Conservation (phyloP, 768 basidiomycete species). For the Tricholoma sp. region DNA sequence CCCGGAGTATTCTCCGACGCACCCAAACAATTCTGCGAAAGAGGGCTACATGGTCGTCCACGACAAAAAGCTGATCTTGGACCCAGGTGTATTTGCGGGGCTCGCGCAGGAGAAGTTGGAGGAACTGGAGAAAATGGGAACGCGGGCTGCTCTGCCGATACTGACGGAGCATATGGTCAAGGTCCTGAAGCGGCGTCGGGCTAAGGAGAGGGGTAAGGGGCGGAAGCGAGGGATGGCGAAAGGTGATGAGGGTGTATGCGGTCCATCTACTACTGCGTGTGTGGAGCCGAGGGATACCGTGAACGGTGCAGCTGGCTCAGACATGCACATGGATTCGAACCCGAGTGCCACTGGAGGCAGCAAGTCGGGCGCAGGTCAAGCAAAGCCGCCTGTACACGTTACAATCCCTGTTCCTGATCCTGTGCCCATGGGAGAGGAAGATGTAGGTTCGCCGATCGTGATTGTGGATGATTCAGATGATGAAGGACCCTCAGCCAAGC, state of each 20-base stretch:
- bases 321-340: background rate
- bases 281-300: conserved; percentile 17
- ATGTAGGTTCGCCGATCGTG: conserved; percentile 50
- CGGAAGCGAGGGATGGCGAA: conserved; percentile 24
- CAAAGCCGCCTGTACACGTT: conserved; percentile 6
- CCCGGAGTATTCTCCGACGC: conserved; percentile 44
- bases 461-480: conserved; percentile 59
- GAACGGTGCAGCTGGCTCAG: background rate
- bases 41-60: conserved; percentile 74
- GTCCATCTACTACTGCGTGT: conserved; percentile 45
- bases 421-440: conserved; percentile 26
- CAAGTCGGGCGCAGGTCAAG: conserved; percentile 1
- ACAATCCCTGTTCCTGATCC: conserved; percentile 21
- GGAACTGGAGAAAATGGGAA: conserved; percentile 76
- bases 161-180: conserved; percentile 83
- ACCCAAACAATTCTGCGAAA: conserved; percentile 43
- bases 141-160: conserved; percentile 74
- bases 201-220: conserved; percentile 35
- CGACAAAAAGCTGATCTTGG: conserved; percentile 77
- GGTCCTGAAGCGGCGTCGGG: conserved; percentile 70
- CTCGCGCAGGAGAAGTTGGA: conserved; percentile 68
- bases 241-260: conserved; percentile 14
- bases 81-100: conserved; percentile 79
- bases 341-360: background rate
- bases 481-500: conserved; percentile 52